Evolutionary conservation across 164 flowering plant species (phyloP).

Genomic region (Cinnamomum micranthum): DNA sequence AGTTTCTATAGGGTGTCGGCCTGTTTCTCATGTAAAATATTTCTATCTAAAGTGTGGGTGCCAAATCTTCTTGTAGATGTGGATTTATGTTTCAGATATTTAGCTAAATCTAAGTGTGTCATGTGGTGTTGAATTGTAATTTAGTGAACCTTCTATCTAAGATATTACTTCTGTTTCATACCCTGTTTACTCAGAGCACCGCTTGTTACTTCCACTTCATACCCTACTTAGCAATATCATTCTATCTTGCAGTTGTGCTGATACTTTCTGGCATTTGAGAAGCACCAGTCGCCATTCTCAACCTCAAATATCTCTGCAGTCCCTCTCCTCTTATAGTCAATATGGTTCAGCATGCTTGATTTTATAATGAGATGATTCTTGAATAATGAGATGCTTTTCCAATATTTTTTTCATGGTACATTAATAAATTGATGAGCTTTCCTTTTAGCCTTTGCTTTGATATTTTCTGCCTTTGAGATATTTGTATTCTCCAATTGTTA

Average conservation of each 20-base stretch:
- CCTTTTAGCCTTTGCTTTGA: background rate
- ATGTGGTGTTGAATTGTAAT: background rate
- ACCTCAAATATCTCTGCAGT: background rate
- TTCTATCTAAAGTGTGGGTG: background rate
- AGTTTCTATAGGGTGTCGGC: too few species aligned
- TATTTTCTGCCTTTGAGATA: constrained; percentile 1
- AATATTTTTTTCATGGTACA: background rate
- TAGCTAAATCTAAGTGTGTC: background rate
- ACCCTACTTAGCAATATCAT: background rate
- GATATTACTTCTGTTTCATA: background rate
- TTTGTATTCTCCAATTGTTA: background rate
- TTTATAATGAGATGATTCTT: too few species aligned
- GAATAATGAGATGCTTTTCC: too few species aligned
- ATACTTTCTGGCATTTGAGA: background rate
- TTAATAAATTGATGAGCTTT: background rate
- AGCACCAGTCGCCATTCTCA: background rate
- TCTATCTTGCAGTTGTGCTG: background rate
- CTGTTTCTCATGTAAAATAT: too few species aligned
- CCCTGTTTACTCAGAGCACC: background rate
- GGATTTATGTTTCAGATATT: background rate
- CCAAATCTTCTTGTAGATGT: background rate
- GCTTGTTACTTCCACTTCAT: background rate
- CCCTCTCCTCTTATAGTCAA: background rate
- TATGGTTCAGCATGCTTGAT: background rate
- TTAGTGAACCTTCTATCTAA: background rate